phyloP scores from a whole-genome alignment of 495 filamentous ascomycete species.

The Copromyces sp. region DNA sequence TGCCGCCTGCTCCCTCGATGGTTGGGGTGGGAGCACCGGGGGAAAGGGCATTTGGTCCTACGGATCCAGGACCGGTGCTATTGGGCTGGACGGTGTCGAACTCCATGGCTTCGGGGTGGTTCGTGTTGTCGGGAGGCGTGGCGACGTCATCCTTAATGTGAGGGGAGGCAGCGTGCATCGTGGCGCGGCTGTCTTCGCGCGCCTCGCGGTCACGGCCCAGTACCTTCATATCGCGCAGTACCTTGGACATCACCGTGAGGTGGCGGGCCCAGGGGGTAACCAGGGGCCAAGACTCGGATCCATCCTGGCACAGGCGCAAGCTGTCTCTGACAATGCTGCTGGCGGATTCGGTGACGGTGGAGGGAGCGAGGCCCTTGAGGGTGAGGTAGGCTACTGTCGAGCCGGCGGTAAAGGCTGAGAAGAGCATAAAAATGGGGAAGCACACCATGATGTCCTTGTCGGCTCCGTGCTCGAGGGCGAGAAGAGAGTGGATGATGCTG shows the following conservation, averaged over 20 bases:
- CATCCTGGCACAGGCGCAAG: constrained; percentile 38
- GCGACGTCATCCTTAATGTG: constrained; percentile 36
- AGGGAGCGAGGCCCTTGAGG: constrained; percentile 37
- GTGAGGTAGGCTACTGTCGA: constrained; percentile 41
- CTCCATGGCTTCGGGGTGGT: constrained; percentile 34
- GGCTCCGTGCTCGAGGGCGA: constrained; percentile 33
- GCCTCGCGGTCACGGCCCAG: constrained; percentile 11
- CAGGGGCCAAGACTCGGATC: constrained; percentile 37
- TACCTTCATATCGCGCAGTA: constrained; percentile 31
- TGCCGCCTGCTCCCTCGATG: not conserved
- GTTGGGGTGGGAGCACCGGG: constrained; percentile 8
- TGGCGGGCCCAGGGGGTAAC: constrained; percentile 42
- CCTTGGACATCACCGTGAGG: constrained; percentile 40
- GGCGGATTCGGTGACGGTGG: constrained; percentile 36
- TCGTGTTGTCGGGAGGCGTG: constrained; percentile 31
- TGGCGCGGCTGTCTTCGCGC: constrained; percentile 19
- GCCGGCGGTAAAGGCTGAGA: constrained; percentile 41
- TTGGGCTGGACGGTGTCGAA: constrained; percentile 27
- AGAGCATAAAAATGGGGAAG: constrained; percentile 44
- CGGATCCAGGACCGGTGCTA: constrained; percentile 8
- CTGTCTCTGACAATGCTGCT: constrained; percentile 37
- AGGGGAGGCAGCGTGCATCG: constrained; percentile 16
- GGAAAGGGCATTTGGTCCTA: not conserved
- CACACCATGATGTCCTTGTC: constrained; percentile 40
- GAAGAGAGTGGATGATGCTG: constrained; percentile 35